phyloP scores from a whole-genome alignment of 805 yeast genomes.

The Saccharomycopsis fibuligera region DNA sequence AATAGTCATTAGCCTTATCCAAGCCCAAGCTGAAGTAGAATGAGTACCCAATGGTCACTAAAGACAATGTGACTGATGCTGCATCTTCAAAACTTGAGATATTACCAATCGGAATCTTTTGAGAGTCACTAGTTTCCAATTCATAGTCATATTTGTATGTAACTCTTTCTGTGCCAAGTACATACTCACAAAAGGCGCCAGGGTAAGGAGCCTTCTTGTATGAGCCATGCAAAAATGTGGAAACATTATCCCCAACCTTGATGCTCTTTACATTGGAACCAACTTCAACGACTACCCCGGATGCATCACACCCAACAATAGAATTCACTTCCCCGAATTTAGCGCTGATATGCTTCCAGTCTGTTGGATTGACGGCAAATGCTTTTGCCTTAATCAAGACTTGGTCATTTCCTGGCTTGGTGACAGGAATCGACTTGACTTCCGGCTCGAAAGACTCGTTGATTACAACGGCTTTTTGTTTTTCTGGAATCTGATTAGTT shows the following conservation, averaged over 20 bases:
- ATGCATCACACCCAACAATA: constrained; percentile 45
- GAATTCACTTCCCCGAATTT: constrained; percentile 52
- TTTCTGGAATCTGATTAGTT: too few species aligned
- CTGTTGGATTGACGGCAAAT: constrained; percentile 53
- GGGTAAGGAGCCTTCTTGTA: too few species aligned
- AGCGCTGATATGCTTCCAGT: constrained; percentile 37
- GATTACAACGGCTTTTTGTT: too few species aligned
- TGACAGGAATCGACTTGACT: too few species aligned
- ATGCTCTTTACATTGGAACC: constrained; percentile 36
- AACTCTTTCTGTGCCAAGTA: too few species aligned
- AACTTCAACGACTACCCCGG: constrained; percentile 25
- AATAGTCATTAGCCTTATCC: constrained; percentile 28
- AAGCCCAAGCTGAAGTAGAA: constrained; percentile 30
- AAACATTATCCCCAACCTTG: constrained; percentile 50
- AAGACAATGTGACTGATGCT: constrained; percentile 50
- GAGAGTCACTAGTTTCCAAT: too few species aligned
- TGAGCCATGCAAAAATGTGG: too few species aligned
- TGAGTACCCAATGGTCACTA: constrained; percentile 36
- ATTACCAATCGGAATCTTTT: too few species aligned
- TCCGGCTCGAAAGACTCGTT: too few species aligned
- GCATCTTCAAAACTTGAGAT: constrained; percentile 67
- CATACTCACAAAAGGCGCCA: too few species aligned
- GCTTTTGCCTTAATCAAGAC: constrained; percentile 42
- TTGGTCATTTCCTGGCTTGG: constrained; percentile 28
- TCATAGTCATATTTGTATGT: too few species aligned